phyloP scores from a whole-genome alignment of 2,329 filamentous ascomycete species.

The Penicillium italicum region DNA sequence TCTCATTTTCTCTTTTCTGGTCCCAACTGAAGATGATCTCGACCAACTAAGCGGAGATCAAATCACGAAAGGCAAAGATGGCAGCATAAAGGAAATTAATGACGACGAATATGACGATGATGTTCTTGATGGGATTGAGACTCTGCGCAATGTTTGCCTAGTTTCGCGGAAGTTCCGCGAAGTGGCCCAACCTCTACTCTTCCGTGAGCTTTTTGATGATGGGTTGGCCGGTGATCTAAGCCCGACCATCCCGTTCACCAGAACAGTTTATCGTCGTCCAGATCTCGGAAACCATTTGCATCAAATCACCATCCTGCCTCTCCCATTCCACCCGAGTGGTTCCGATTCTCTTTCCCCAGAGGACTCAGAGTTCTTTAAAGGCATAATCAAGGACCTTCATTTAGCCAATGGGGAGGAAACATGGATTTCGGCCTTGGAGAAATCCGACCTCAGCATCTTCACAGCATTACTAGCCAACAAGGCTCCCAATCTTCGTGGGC shows the following conservation, averaged over 20 bases:
- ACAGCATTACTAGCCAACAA: conserved; percentile 17
- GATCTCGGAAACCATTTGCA: conserved; percentile 18
- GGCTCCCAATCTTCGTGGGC: conserved; percentile 18
- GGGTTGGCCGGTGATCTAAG: background rate
- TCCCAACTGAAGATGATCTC: background rate
- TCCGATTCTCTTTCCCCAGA: background rate
- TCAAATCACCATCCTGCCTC: conserved; percentile 4
- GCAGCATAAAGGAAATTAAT: background rate
- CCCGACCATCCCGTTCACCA: conserved; percentile 13
- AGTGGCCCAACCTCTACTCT: conserved; percentile 24
- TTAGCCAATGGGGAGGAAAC: conserved; percentile 13
- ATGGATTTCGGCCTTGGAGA: conserved; percentile 15
- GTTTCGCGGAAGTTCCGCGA: conserved; percentile 21
- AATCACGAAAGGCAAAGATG: background rate
- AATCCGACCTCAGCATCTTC: conserved; percentile 12
- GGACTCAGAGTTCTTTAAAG: conserved; percentile 7
- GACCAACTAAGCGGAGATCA: background rate
- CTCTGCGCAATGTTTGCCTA: conserved; percentile 18
- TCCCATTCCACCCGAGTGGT: background rate
- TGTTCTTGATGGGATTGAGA: background rate
- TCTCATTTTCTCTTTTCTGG: conserved; percentile 14
- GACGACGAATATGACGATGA: background rate
- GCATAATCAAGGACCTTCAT: conserved; percentile 8
- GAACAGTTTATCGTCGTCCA: conserved; percentile 15
- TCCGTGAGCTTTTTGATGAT: conserved; percentile 15